Conservation (phyloP, 2,329 filamentous ascomycete genomes). For the Microsporum canis region DNA sequence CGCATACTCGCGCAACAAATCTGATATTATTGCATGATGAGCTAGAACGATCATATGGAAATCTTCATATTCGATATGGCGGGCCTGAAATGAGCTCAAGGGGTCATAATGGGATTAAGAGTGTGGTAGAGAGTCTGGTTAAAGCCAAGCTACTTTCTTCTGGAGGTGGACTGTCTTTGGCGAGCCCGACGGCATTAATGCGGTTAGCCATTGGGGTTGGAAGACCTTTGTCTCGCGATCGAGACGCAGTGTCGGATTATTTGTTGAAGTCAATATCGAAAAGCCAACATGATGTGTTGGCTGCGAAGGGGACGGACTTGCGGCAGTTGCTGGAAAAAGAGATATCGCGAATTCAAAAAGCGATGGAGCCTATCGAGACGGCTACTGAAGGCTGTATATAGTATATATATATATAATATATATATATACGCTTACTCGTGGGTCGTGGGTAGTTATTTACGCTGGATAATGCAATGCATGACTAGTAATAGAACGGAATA, state of each 20-base stretch:
- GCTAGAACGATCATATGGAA: conserved; percentile 60
- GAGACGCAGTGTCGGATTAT: conserved; percentile 58
- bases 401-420: neutral
- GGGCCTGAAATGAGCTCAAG: conserved; percentile 45
- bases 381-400: neutral
- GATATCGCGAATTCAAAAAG: conserved; percentile 6
- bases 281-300: conserved; percentile 42
- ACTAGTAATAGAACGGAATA: neutral
- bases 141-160: conserved; percentile 22
- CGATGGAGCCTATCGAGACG: neutral
- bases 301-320: conserved; percentile 38
- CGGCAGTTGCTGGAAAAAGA: conserved; percentile 38
- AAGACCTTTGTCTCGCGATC: conserved; percentile 59
- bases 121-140: conserved; percentile 47
- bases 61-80: conserved; percentile 54
- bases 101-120: conserved; percentile 67
- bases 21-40: conserved; percentile 85
- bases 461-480: neutral
- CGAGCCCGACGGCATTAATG: conserved; percentile 29
- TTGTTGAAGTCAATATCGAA: conserved; percentile 59
- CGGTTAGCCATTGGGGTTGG: conserved; percentile 78
- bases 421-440: neutral
- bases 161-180: conserved; percentile 39
- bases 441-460: neutral
- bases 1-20: conserved; percentile 21